Base-by-base conservation (phyloP, 1,284 basidiomycete species). In the Moesziomyces sp. region DNA sequence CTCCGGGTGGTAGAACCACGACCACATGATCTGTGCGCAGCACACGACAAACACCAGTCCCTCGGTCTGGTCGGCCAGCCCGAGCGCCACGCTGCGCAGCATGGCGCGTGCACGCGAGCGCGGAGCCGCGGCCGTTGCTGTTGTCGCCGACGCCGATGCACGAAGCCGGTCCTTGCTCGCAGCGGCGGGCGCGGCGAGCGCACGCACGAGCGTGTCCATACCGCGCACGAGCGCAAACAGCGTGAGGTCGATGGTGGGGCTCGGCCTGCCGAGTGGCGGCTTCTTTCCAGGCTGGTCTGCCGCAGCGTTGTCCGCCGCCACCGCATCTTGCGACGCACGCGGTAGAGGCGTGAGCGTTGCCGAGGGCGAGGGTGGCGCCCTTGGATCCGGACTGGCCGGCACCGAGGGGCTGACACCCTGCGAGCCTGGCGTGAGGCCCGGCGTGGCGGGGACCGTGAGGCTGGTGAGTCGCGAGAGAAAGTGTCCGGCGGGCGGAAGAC, bases 211-310 rank as follows among this genome's bases (percentile, higher is more conserved):
- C 3, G 80, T 83, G 65, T 84, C 82, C 48, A 83, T 58, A 0
- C 83, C 85, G 18, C 85, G 78, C 2, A 85, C 85, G 42, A 85
- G 74, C 7, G 84, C 72, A 51, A 85, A 85, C 35, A 85, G 80
- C 6, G 85, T 85, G 21, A 85, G 62, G 58, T 85, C 85, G 56
- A 85, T 80, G 2, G 85, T 85, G 0, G 84, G 80, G 14, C 77
- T 80, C 11, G 78, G 74, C 43, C 56, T 49, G 9, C 74, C 76
- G 0, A 76, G 50, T 3, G 74, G 33, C 33, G 38, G 43, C 9
- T 23, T 58, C 19, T 51, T 40, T 14, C 16, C 21, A 42, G 14
- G 23, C 24, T 53, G 18, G 23, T 26, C 24, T 7, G 24, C 21
- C n/a, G 19, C 13, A 10, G 19, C 13, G 26, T 26, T 26, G 24